These are phyloP conservation scores for Aspergillus sergii DNA, from an alignment of 2,329 filamentous ascomycete genomes.

Conservation along the genomic window DNA sequence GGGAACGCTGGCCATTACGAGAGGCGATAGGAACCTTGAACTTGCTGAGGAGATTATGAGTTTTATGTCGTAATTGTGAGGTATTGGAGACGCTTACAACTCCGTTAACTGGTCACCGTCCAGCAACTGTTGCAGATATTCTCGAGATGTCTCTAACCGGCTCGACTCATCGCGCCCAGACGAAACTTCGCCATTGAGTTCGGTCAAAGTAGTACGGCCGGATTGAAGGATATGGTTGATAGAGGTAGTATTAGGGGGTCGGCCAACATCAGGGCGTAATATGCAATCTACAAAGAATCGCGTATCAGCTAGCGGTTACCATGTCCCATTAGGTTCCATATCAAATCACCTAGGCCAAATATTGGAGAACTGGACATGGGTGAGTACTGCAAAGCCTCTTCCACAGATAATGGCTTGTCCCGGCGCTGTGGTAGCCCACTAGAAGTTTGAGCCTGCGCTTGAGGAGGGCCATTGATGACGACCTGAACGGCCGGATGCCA, in stretches of 20 bases:
- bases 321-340: constrained; percentile 11
- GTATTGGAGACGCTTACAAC: constrained; percentile 37
- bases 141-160: constrained; percentile 70
- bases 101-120: constrained; percentile 63
- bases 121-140: constrained; percentile 74
- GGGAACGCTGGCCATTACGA: constrained; percentile 22
- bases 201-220: constrained; percentile 60
- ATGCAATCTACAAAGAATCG: constrained; percentile 39
- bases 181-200: constrained; percentile 70
- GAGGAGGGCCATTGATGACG: constrained; percentile 42
- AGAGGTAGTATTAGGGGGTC: constrained; percentile 42
- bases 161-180: constrained; percentile 60
- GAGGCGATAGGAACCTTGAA: constrained; percentile 43
- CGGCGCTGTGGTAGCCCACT: constrained; percentile 32
- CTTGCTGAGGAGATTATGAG: constrained; percentile 36
- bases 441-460: constrained; percentile 27
- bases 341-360: constrained; percentile 46
- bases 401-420: constrained; percentile 45
- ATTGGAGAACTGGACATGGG: constrained; percentile 53
- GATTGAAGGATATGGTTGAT: constrained; percentile 53
- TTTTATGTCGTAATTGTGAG: constrained; percentile 9
- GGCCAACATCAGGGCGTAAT: constrained; percentile 45
- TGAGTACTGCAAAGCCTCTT: constrained; percentile 52
- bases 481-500: constrained; percentile 45
- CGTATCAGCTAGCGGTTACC: constrained; percentile 23